A percentile compares a stretch with the other conserved stretches of the same genome.
Evolutionary conservation across 495 filamentous ascomycete genomes (phyloP).

Genomic region (Apodospora peruviana): DNA sequence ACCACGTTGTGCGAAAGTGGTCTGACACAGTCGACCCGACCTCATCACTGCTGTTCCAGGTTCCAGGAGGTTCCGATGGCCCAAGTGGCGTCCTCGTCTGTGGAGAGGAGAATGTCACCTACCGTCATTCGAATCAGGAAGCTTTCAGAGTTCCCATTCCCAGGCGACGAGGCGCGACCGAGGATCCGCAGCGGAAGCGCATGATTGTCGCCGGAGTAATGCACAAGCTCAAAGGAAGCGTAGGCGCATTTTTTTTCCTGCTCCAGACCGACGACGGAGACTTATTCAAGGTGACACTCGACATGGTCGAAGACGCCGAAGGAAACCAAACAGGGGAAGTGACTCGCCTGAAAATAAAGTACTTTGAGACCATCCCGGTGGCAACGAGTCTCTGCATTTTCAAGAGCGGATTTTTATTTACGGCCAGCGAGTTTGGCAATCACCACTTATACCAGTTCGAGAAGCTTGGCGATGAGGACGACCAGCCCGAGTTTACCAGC

Average conservation of each 20-base stretch:
- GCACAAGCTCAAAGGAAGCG: constrained; percentile 86
- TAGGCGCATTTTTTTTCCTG: constrained; percentile 88
- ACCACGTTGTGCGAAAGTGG: constrained; percentile 96
- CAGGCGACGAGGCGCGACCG: constrained; percentile 74
- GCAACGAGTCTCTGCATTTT: constrained; percentile 83
- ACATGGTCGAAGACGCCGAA: constrained; percentile 78
- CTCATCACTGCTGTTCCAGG: constrained; percentile 86
- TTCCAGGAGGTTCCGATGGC: constrained; percentile 88
- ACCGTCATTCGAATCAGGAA: constrained; percentile 87
- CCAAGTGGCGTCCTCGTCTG: constrained; percentile 95
- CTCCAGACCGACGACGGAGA: constrained; percentile 95
- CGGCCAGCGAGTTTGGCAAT: constrained; percentile 87
- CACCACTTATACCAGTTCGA: constrained; percentile 97
- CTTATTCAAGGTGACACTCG: constrained; percentile 91
- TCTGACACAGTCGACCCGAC: constrained; percentile 87
- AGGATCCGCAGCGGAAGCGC: constrained; percentile 88
- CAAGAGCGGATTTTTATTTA: constrained; percentile 93
- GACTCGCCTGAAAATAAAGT: constrained; percentile 82
- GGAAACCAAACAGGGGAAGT: constrained; percentile 78
- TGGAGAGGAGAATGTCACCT: constrained; percentile 89
- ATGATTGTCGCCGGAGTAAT: constrained; percentile 84
- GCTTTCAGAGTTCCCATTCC: constrained; percentile 87
- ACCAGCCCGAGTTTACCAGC: constrained; percentile 79
- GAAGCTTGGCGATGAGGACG: constrained; percentile 93
- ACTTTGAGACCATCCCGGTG: constrained; percentile 92